A percentile compares a stretch with the other conserved stretches of the same genome.
Conservation (phyloP, 352 stramenopile genomes). For the Phytophthora fragariae region DNA sequence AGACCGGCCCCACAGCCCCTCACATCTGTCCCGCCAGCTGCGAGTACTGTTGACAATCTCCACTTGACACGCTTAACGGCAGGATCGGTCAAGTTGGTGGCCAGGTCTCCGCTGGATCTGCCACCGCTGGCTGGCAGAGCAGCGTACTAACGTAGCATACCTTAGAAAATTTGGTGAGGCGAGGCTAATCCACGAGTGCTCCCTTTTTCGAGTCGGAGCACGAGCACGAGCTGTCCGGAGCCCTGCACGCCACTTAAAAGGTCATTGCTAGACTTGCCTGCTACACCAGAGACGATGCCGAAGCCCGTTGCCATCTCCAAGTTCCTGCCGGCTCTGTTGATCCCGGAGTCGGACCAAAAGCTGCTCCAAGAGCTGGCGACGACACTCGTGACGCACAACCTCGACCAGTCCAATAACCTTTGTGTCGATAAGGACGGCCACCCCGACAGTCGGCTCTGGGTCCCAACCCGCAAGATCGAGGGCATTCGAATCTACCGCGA, state of each 20-base stretch:
- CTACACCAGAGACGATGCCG: slow-evolving; percentile 28
- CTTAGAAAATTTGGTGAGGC: slow-evolving; percentile 26
- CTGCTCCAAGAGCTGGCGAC: slow-evolving; percentile 35
- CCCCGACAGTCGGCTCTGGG: slow-evolving; percentile 40
- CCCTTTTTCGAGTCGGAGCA: slow-evolving; percentile 1
- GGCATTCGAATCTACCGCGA: slow-evolving; percentile 46
- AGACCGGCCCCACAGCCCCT: slow-evolving; percentile 2
- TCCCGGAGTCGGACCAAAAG: slow-evolving; percentile 31
- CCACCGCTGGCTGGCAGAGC: slow-evolving; percentile 3
- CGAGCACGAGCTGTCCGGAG: slow-evolving; percentile 3
- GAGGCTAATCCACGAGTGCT: slow-evolving; percentile 1
- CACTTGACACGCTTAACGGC: slow-evolving; percentile 2
- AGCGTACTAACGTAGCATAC: neutral
- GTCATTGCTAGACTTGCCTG: slow-evolving; percentile 20
- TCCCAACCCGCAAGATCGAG: slow-evolving; percentile 33
- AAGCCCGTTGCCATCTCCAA: slow-evolving; percentile 36
- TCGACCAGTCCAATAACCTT: slow-evolving; percentile 40
- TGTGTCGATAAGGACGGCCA: slow-evolving; percentile 38
- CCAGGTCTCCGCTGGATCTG: slow-evolving; percentile 24
- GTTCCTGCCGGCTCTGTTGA: slow-evolving; percentile 37
- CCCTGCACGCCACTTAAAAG: neutral
- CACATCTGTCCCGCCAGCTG: neutral
- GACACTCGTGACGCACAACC: slow-evolving; percentile 41
- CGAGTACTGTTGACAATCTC: neutral
- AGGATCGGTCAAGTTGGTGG: slow-evolving; percentile 10